Base-by-base conservation (phyloP, 192 early-diverging fungal genomes). In the Spizellomyces sp. region DNA sequence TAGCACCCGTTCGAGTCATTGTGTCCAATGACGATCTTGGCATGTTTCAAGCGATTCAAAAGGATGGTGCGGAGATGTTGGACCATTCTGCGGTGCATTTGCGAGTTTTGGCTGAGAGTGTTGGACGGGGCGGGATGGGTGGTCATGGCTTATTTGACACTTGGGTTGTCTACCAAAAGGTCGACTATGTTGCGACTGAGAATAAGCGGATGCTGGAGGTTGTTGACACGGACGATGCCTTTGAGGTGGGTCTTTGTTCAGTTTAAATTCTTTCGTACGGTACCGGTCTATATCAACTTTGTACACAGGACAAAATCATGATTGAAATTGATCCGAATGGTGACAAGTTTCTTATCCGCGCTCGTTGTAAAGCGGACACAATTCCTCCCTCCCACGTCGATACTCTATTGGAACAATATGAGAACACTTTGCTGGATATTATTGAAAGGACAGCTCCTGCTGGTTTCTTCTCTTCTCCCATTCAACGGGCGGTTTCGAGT, bases 131-230 rank as follows among this genome's bases (percentile, higher is more conserved):
- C 44, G 44, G 47, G 64, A 48, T 43, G 43, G 47, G 45, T 43
- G n/a, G 17, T 19, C 48, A 27, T 14, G 14, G 17, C 64, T 65
- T 6, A 5, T 65, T 65, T 41, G 64, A 65, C 46, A 65, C 64
- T 14, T 47, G 12, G 15, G 15, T 65, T 5, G n/a, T 65, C 19
- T 65, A 65, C 47, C 64, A 65, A 27, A 65, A 65, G 45, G 27
- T 27, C 15, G 64, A 12, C 15, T 67, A 21, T 67, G 66, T 4
- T 9, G 22, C 50, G 50, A 19, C 50, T 12, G 17, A 54, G 58
- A 61, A 21, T 9, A 45, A n/a, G 27, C 41, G 9, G 12, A 19
- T 19, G 56, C 68, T 41, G 58, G 14, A 17, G 19, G 59, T 42
- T 42, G 61, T 45, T 69, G 46, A 41, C 58, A 56, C 54, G 54